phyloP scores from a whole-genome alignment of 2,329 filamentous ascomycete species.

The Thelonectria olida region DNA sequence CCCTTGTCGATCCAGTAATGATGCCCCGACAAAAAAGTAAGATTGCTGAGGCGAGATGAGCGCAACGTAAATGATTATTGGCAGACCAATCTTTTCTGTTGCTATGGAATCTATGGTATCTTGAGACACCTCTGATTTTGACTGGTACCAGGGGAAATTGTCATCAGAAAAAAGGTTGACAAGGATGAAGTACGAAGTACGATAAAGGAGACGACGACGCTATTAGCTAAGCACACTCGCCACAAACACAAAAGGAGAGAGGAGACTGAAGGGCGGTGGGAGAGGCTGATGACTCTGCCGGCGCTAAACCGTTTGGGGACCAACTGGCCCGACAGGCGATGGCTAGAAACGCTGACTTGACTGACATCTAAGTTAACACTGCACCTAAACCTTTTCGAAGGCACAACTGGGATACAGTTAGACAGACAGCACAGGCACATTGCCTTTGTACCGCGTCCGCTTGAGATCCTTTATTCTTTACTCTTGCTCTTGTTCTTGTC shows the following conservation, averaged over 20 bases:
- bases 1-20: not conserved
- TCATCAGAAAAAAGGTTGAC: too few relatives aligned
- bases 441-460: conserved; percentile 2
- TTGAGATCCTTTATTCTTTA: not conserved
- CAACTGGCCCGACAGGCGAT: conserved; percentile 16
- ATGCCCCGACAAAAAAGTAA: not conserved
- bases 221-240: conserved; percentile 21
- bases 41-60: conserved; percentile 1
- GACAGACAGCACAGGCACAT: not conserved
- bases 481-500: not conserved
- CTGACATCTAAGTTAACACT: not conserved
- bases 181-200: too few relatives aligned
- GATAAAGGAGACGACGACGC: not conserved
- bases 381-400: conserved; percentile 3
- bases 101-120: too few relatives aligned
- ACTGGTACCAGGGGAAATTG: not conserved
- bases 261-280: conserved; percentile 6
- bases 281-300: conserved; percentile 33
- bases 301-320: conserved; percentile 37
- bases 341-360: conserved; percentile 7
- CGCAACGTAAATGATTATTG: not conserved
- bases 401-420: not conserved
- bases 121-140: too few relatives aligned
- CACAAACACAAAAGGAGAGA: conserved; percentile 4
- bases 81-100: not conserved